phyloP scores from a whole-genome alignment of 441 rosid genomes.

The Manihot esculenta region DNA sequence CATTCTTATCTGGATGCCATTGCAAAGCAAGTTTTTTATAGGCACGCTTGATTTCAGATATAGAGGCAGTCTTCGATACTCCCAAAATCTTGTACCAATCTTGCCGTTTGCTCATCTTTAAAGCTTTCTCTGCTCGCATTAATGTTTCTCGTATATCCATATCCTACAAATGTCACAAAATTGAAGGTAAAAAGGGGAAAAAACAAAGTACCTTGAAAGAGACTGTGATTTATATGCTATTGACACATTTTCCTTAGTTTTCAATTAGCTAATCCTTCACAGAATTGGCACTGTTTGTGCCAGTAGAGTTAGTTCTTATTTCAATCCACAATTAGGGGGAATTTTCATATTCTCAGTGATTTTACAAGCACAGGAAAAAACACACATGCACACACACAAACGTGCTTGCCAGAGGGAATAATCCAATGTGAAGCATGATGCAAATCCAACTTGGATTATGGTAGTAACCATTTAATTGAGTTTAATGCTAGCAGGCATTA shows the following conservation, averaged over 20 bases:
- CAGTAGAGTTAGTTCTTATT: neutral
- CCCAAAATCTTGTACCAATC: constrained; percentile 97
- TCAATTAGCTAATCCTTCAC: neutral
- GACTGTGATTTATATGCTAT: neutral
- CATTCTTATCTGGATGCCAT: constrained; percentile 99
- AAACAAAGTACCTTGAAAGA: neutral
- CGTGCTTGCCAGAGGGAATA: neutral
- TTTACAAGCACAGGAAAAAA: too few relatives aligned
- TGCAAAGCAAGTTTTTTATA: constrained; percentile 94
- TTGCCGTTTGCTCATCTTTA: constrained; percentile 94
- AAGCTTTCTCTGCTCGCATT: constrained; percentile 85
- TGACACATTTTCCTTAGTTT: neutral
- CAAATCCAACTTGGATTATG: neutral
- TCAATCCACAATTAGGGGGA: neutral
- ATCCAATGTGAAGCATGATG: neutral
- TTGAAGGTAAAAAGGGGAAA: neutral
- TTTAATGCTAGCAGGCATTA: neutral
- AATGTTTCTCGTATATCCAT: constrained; percentile 72
- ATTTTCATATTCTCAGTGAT: too few relatives aligned
- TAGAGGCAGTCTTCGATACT: constrained; percentile 70
- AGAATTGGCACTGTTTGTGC: neutral
- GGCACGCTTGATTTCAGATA: constrained; percentile 83
- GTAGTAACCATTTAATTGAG: neutral
- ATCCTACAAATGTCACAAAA: constrained; percentile 50
- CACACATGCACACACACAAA: too few relatives aligned